phyloP scores from a whole-genome alignment of 495 filamentous ascomycete genomes.

The Cairneyella variabilis region DNA sequence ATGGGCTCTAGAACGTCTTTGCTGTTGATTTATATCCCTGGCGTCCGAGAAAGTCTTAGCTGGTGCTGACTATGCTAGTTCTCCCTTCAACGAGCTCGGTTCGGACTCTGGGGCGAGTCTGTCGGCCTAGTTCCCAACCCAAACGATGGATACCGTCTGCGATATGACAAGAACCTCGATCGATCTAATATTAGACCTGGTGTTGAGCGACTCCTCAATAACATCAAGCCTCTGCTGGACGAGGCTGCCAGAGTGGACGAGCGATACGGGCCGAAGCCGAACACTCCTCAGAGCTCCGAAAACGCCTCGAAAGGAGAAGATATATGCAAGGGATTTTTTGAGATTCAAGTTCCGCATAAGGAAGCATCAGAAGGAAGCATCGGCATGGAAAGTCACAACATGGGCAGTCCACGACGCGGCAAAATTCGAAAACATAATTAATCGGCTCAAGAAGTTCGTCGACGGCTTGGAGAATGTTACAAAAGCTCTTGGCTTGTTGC shows the following conservation, averaged over 20 bases:
- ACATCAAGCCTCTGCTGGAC: constrained; percentile 8
- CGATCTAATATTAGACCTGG: constrained; percentile 9
- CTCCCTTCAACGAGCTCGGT: constrained; percentile 16
- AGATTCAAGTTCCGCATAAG: constrained; percentile 9
- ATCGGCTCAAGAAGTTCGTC: constrained; percentile 20
- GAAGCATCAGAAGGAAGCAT: constrained; percentile 19
- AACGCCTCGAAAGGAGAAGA: not conserved
- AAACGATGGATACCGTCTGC: not conserved
- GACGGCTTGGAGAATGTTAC: constrained; percentile 26
- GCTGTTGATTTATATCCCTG: too few relatives aligned
- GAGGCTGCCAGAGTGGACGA: constrained; percentile 7
- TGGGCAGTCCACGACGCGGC: constrained; percentile 23
- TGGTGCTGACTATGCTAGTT: too few relatives aligned
- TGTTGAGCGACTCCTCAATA: not conserved
- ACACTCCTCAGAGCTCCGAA: not conserved
- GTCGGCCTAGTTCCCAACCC: constrained; percentile 18
- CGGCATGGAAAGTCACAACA: constrained; percentile 17
- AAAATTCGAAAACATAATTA: constrained; percentile 22
- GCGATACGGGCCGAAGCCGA: constrained; percentile 5
- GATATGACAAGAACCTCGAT: constrained; percentile 9
- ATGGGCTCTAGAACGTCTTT: too few relatives aligned
- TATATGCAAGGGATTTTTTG: constrained; percentile 14
- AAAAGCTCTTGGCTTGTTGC: constrained; percentile 15
- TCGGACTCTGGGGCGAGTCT: constrained; percentile 23
- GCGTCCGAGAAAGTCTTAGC: too few relatives aligned